Percentiles rank a stretch among this genome's conserved stretches.
Conservation (phyloP, 495 filamentous ascomycete species). For the Neurospora sp. region DNA sequence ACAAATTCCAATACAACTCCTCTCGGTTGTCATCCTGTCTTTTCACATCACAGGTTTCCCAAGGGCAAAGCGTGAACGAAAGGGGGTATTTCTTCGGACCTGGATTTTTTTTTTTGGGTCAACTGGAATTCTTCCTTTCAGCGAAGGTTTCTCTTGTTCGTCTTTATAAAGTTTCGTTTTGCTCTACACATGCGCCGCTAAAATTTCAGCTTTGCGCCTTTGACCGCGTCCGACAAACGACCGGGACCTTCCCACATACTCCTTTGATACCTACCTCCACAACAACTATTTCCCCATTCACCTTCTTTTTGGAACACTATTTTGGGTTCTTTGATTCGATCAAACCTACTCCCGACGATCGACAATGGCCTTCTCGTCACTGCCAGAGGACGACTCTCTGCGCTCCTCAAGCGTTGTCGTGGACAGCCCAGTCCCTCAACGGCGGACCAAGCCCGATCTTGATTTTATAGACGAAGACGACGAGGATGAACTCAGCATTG, state of each 20-base stretch:
- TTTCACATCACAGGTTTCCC: not conserved
- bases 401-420: not conserved
- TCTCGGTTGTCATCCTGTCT: not conserved
- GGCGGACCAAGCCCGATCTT: not conserved
- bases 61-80: not conserved
- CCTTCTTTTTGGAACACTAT: not conserved
- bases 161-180: not conserved
- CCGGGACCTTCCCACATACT: not conserved
- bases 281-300: not conserved
- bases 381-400: not conserved
- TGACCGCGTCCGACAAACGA: not conserved
- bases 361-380: slow-evolving; percentile 8
- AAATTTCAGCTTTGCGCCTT: not conserved
- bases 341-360: not conserved
- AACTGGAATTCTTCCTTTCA: not conserved
- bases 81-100: not conserved
- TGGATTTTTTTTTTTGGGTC: not conserved
- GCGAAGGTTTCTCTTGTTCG: not conserved
- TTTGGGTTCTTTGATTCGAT: not conserved
- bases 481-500: slow-evolving; percentile 10
- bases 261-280: not conserved
- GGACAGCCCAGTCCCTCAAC: not conserved
- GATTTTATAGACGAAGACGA: slow-evolving; percentile 8
- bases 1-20: not conserved
- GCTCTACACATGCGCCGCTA: not conserved